Evolutionary conservation across 768 basidiomycete genomes (phyloP), one percentile per base, ranked within the genome.

Genomic region (Crucibulum laeve): DNA sequence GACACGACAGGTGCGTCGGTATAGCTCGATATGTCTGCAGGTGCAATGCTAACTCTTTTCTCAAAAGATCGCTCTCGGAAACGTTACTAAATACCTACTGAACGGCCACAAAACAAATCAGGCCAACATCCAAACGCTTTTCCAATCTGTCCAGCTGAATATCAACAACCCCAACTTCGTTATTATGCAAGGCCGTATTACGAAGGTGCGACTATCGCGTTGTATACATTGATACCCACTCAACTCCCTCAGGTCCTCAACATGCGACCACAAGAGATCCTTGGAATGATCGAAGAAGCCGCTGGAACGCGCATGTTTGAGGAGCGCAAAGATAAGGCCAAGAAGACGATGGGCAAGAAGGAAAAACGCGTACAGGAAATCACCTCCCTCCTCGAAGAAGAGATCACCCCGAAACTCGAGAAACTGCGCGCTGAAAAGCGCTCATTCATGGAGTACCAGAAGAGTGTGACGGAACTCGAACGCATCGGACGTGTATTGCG

Each of bases 161-260:
- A 98, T 99, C 76, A 99, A 98, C 68, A 97, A 97, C 64, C 96
- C 96, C 34, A 98, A 98, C 61, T 98, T 98, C 69, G 76, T 99
- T 46, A 97, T 98, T 61, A 98, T 98, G 95, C 96, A 99, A 65
- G 95, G 96, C 22, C 90, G 94, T 39, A 99, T 99, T 60, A 99
- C 96, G 8, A 99, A 98, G 71, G 94, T 88, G 24, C 30, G 64
- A 53, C 7, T 6, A 14, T 19, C 17, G 7, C 14, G 13, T 30
- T 38, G 32, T 36, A 42, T 42, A 37, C 8, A 26, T 25, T 13
- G 11, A 13, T 17, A 8, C 22, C 26, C 5, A 18, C 7, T 21
- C 51, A 13, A 37, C 35, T 22, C 15, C 28, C 5, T 26, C 42
- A 85, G 85, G 88, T 91, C 3, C 80, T 99, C 38, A 98, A 97